These are phyloP conservation scores for Diplotaxis tenuifolia DNA, from an alignment of 345 rosid species.

Conservation along the genomic window DNA sequence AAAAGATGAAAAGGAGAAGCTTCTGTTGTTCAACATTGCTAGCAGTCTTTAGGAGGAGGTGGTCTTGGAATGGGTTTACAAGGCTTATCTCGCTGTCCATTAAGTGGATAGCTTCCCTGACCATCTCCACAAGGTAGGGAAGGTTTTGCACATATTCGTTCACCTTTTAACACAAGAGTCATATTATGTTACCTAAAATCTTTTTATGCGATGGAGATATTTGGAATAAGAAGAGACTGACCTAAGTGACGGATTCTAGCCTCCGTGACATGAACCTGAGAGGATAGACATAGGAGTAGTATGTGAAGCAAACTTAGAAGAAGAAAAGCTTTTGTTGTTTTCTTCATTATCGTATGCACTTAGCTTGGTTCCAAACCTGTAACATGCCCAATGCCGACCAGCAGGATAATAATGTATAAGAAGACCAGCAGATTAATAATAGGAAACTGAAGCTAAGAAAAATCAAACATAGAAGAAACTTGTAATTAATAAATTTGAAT, in stretches of 20 bases:
- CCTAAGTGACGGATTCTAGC: conserved; percentile 1
- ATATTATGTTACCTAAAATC: background rate
- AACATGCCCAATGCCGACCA: background rate
- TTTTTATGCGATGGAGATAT: background rate
- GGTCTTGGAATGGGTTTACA: background rate
- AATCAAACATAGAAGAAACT: background rate
- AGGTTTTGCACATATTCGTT: background rate
- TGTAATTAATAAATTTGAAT: background rate
- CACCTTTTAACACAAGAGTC: background rate
- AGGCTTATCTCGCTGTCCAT: background rate
- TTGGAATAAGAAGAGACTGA: conserved; percentile 14
- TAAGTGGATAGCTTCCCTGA: background rate
- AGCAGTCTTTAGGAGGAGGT: background rate
- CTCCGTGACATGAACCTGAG: background rate
- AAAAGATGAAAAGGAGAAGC: background rate
- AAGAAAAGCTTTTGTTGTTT: background rate
- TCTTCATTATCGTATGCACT: conserved; percentile 1
- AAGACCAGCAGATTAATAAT: background rate
- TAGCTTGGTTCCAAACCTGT: background rate
- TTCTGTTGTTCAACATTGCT: background rate
- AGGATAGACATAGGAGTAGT: conserved; percentile 16
- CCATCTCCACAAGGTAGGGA: background rate
- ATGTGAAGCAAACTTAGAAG: conserved; percentile 19
- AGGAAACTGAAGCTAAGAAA: background rate
- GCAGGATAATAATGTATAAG: background rate